Percentiles rank a stretch among this genome's conserved stretches.
Conservation (phyloP, 73 alveolate genomes). For the Paramecium tetraurelia region DNA sequence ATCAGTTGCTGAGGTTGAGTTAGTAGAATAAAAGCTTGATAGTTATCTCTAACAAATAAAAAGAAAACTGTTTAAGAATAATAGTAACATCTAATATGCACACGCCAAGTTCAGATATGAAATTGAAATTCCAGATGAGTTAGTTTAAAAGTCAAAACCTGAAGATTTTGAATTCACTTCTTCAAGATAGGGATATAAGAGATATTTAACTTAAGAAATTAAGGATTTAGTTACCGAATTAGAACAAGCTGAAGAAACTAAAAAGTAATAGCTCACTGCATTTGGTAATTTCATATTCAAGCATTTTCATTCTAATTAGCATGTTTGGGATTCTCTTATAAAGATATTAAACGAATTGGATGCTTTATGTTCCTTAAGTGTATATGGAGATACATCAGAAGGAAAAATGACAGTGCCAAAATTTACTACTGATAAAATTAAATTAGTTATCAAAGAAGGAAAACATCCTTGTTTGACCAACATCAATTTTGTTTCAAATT, state of each 20-base stretch:
- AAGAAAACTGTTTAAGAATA: constrained; percentile 48
- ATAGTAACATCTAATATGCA: constrained; percentile 47
- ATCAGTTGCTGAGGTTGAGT: constrained; percentile 65
- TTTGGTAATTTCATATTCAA: constrained; percentile 65
- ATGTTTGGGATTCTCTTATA: constrained; percentile 70
- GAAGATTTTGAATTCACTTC: constrained; percentile 80
- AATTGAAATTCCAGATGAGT: constrained; percentile 73
- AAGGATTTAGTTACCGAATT: constrained; percentile 68
- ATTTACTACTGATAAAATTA: background rate
- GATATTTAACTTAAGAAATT: constrained; percentile 66
- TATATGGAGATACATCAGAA: constrained; percentile 49
- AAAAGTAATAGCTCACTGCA: constrained; percentile 62
- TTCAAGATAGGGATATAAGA: constrained; percentile 66
- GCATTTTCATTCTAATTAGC: constrained; percentile 63
- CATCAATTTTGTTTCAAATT: constrained; percentile 33
- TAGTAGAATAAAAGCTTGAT: constrained; percentile 55
- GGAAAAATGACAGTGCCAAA: constrained; percentile 66
- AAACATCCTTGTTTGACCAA: constrained; percentile 52
- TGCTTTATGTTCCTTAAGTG: constrained; percentile 69
- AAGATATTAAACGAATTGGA: constrained; percentile 72
- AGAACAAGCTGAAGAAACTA: constrained; percentile 72
- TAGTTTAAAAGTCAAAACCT: constrained; percentile 75
- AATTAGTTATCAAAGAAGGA: constrained; percentile 4
- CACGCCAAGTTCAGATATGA: constrained; percentile 79
- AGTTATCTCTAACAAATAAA: constrained; percentile 57